Percentiles rank a stretch among this genome's conserved stretches.
Conservation (phyloP, 2,329 filamentous ascomycete species). For the Monosporascus sp. region DNA sequence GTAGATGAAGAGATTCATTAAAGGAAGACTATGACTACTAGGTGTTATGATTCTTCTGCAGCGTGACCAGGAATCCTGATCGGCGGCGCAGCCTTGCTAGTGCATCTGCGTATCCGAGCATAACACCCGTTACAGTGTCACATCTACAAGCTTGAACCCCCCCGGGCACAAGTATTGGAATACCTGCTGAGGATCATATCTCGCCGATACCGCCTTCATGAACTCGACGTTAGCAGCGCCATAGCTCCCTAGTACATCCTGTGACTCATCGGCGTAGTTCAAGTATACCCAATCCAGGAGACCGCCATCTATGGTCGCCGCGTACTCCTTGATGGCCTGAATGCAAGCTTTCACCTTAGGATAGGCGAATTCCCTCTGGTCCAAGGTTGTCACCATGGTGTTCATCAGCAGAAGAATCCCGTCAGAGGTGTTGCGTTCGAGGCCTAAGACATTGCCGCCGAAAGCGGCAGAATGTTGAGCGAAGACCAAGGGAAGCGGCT, state of each 20-base stretch:
- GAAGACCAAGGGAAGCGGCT: conserved; percentile 3
- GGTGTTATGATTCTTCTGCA: too few relatives aligned
- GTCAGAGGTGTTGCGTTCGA: conserved; percentile 3
- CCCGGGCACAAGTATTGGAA: conserved; percentile 5
- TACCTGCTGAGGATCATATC: conserved; percentile 10
- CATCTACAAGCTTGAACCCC: not conserved
- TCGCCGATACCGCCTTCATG: conserved; percentile 11
- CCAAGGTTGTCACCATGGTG: conserved; percentile 2
- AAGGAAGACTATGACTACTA: too few relatives aligned
- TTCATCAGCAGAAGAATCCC: not conserved
- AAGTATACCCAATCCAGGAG: conserved; percentile 15
- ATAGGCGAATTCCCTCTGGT: conserved; percentile 1
- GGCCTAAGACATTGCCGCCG: conserved; percentile 3
- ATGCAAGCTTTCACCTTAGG: conserved; percentile 1
- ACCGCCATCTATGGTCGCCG: not conserved
- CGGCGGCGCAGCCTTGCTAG: too few relatives aligned
- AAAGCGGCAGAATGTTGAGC: not conserved
- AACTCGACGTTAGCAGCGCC: conserved; percentile 13
- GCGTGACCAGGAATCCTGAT: too few relatives aligned
- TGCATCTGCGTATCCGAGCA: too few relatives aligned
- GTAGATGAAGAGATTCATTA: too few relatives aligned
- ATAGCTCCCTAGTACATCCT: conserved; percentile 16
- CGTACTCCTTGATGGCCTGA: conserved; percentile 10
- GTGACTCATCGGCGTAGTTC: conserved; percentile 17
- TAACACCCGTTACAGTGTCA: too few relatives aligned